These are phyloP conservation scores for Fraxinus sp. DNA, from an alignment of 305 asterid species.

Conservation along the genomic window DNA sequence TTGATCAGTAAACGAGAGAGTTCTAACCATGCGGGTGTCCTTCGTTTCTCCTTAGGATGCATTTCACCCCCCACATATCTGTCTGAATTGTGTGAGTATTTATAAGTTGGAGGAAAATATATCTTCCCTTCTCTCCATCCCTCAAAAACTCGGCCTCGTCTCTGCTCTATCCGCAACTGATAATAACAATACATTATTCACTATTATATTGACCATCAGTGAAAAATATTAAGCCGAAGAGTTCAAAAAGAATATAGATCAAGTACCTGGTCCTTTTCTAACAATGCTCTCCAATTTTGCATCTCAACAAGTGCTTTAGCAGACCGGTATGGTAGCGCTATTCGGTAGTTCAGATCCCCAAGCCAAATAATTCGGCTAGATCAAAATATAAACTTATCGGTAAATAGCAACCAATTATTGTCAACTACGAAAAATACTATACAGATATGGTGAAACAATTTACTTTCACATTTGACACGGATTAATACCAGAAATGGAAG, in stretches of 20 bases:
- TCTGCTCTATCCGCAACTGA: conserved; percentile 39
- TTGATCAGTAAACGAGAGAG: conserved; percentile 1
- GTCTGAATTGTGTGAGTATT: conserved; percentile 38
- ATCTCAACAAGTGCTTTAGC: conserved; percentile 43
- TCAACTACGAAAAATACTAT: not conserved
- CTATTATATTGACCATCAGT: not conserved
- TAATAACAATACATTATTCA: not conserved
- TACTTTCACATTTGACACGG: not conserved
- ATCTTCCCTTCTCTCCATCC: conserved; percentile 44
- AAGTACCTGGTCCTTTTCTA: conserved; percentile 39
- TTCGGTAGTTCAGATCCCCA: conserved; percentile 39
- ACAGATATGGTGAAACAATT: not conserved
- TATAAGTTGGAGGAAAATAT: conserved; percentile 41
- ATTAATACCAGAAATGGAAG: not conserved
- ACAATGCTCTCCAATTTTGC: conserved; percentile 40
- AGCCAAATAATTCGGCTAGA: conserved; percentile 36
- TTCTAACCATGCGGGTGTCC: conserved; percentile 39
- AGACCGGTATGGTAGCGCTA: conserved; percentile 31
- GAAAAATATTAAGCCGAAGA: not conserved
- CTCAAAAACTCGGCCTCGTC: conserved; percentile 30
- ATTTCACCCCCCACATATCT: conserved; percentile 33
- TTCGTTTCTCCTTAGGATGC: conserved; percentile 34
- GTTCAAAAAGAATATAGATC: not conserved
- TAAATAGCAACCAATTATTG: not conserved
- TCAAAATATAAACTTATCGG: conserved; percentile 2